These are phyloP conservation scores for Russula emetica DNA, from an alignment of 768 basidiomycete species.

Conservation along the genomic window DNA sequence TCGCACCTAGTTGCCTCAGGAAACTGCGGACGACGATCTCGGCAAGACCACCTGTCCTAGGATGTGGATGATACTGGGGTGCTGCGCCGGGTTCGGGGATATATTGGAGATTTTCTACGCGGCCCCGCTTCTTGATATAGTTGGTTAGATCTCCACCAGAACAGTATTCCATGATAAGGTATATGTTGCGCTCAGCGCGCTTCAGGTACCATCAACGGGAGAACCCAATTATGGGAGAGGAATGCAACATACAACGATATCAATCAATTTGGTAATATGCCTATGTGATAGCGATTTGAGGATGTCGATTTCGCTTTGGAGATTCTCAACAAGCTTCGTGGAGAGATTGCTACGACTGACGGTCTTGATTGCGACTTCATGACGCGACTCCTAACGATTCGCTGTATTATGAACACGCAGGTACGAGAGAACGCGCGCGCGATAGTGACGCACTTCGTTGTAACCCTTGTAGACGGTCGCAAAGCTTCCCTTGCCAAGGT, in stretches of 20 bases:
- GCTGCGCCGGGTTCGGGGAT: slow-evolving; percentile 62
- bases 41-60: slow-evolving; percentile 82
- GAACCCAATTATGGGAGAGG: background rate
- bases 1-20: slow-evolving; percentile 76
- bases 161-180: slow-evolving; percentile 97
- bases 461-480: slow-evolving; percentile 95
- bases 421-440: background rate
- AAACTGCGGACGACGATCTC: slow-evolving; percentile 90
- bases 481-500: slow-evolving; percentile 90
- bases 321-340: slow-evolving; percentile 90
- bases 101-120: slow-evolving; percentile 85
- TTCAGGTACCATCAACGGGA: slow-evolving; percentile 6
- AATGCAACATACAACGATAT: slow-evolving; percentile 72
- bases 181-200: slow-evolving; percentile 76
- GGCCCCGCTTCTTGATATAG: slow-evolving; percentile 97
- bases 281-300: slow-evolving; percentile 89
- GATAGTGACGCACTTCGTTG: slow-evolving; percentile 61
- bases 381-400: slow-evolving; percentile 59
- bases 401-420: background rate
- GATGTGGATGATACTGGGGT: slow-evolving; percentile 86
- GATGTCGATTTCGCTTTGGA: slow-evolving; percentile 97
- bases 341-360: slow-evolving; percentile 85
- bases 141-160: slow-evolving; percentile 93
- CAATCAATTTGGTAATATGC: slow-evolving; percentile 88
- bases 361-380: slow-evolving; percentile 89